phyloP scores from a whole-genome alignment of 805 yeast genomes.

The Saturnispora saitoi region DNA sequence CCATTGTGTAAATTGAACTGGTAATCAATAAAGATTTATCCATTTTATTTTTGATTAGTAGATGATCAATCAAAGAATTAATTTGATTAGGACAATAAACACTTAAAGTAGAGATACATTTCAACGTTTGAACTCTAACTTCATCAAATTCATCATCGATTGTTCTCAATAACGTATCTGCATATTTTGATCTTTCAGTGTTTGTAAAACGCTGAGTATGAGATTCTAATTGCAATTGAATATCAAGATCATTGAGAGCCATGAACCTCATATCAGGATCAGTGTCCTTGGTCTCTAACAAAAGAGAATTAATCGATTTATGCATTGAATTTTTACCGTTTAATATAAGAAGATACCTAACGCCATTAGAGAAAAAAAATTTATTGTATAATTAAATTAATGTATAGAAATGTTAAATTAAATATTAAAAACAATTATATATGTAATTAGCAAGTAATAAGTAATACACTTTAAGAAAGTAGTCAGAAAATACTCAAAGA shows the following conservation, averaged over 20 bases:
- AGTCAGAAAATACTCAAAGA: background rate
- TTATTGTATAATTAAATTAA: background rate
- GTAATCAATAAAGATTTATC: constrained; percentile 30
- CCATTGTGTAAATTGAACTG: constrained; percentile 45
- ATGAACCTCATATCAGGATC: constrained; percentile 80
- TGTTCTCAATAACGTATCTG: constrained; percentile 21
- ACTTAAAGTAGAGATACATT: constrained; percentile 35
- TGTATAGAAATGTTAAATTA: background rate
- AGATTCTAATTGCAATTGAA: constrained; percentile 28
- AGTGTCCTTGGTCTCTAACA: constrained; percentile 47
- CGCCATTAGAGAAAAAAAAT: too few relatives aligned
- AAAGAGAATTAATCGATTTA: constrained; percentile 22
- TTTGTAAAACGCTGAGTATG: constrained; percentile 28
- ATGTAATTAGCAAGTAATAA: background rate
- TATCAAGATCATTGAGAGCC: constrained; percentile 71
- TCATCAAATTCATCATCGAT: constrained; percentile 59
- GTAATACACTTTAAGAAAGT: background rate
- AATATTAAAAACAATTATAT: background rate
- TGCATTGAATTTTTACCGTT: constrained; percentile 13
- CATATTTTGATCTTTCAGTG: constrained; percentile 27
- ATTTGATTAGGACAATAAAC: constrained; percentile 23
- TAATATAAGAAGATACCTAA: background rate
- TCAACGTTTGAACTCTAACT: constrained; percentile 67
- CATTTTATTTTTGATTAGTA: constrained; percentile 22
- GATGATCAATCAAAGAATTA: constrained; percentile 25